A percentile compares a stretch with the other conserved stretches of the same genome.
Evolutionary conservation across 139 green algal genomes (phyloP).

Genomic region (Micromonas commoda): DNA sequence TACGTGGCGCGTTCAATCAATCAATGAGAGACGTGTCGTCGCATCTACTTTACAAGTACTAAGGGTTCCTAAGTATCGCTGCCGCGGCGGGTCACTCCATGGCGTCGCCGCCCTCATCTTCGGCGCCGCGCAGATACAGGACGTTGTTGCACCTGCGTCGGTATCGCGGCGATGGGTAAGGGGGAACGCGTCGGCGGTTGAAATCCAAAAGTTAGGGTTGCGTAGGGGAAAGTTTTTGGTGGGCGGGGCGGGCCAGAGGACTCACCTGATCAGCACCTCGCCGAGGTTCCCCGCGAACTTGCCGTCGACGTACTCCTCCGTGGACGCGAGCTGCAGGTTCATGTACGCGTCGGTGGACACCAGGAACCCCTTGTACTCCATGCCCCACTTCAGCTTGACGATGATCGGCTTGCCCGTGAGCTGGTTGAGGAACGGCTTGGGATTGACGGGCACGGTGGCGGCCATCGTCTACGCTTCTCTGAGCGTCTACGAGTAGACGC

Average conservation of each 20-base stretch:
- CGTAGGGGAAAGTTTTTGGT: not conserved
- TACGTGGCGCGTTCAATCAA: not conserved
- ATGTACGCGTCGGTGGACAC: slow-evolving; percentile 91
- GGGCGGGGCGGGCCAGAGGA: not conserved
- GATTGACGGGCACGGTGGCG: slow-evolving; percentile 76
- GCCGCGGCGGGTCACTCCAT: slow-evolving; percentile 6
- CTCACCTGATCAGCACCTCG: slow-evolving; percentile 81
- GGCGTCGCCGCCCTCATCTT: slow-evolving; percentile 50
- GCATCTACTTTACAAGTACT: not conserved
- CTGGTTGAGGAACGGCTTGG: slow-evolving; percentile 93
- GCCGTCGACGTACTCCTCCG: slow-evolving; percentile 93
- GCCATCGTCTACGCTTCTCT: too few species aligned
- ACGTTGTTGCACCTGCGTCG: slow-evolving; percentile 96
- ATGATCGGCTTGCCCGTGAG: slow-evolving; percentile 91
- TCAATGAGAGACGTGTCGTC: not conserved
- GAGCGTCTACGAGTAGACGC: too few species aligned
- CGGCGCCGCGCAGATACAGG: slow-evolving; percentile 71
- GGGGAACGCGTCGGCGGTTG: not conserved
- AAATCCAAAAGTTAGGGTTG: slow-evolving; percentile 5
- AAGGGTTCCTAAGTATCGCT: not conserved
- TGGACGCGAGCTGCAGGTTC: slow-evolving; percentile 91
- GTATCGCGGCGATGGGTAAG: too few species aligned
- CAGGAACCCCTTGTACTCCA: slow-evolving; percentile 97
- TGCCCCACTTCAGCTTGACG: slow-evolving; percentile 97
- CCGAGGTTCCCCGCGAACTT: slow-evolving; percentile 85